Evolutionary conservation across 129 eudicot genomes (phyloP).

Genomic region (Pittosporum tobira): DNA sequence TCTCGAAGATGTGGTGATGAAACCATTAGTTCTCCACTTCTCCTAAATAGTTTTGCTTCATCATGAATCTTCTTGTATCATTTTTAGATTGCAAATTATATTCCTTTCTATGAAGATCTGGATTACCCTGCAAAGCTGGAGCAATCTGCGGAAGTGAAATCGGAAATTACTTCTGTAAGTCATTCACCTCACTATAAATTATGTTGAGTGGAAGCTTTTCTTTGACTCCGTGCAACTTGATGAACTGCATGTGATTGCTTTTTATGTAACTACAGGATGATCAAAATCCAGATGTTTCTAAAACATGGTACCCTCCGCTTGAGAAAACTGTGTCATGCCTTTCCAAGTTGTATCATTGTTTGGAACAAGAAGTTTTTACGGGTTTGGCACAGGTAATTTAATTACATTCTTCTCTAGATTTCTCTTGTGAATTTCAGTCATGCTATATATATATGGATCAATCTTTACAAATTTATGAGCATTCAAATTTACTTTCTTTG

Average conservation of each 20-base stretch:
- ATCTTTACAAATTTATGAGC: background rate
- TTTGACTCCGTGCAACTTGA: background rate
- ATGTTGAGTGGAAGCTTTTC: background rate
- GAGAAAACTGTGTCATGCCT: constrained; percentile 89
- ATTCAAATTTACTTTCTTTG: constrained; percentile 9
- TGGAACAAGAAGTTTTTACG: constrained; percentile 87
- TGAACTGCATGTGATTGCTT: background rate
- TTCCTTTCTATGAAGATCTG: constrained; percentile 79
- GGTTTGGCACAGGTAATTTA: constrained; percentile 91
- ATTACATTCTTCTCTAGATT: background rate
- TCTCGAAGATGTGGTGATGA: background rate
- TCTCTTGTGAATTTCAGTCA: constrained; percentile 2
- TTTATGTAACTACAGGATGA: constrained; percentile 38
- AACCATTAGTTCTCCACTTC: background rate
- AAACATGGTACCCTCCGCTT: constrained; percentile 90
- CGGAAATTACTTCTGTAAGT: constrained; percentile 62
- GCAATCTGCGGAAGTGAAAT: constrained; percentile 47
- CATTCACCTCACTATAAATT: background rate
- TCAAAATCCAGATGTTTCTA: constrained; percentile 54
- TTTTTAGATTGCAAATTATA: constrained; percentile 85
- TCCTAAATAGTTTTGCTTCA: background rate
- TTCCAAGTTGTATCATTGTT: constrained; percentile 74
- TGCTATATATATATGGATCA: constrained; percentile 1
- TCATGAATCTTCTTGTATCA: constrained; percentile 13
- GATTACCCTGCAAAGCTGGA: constrained; percentile 89